Evolutionary conservation across 2,329 filamentous ascomycete genomes (phyloP).

Genomic region (Pestalotiopsis sp.): DNA sequence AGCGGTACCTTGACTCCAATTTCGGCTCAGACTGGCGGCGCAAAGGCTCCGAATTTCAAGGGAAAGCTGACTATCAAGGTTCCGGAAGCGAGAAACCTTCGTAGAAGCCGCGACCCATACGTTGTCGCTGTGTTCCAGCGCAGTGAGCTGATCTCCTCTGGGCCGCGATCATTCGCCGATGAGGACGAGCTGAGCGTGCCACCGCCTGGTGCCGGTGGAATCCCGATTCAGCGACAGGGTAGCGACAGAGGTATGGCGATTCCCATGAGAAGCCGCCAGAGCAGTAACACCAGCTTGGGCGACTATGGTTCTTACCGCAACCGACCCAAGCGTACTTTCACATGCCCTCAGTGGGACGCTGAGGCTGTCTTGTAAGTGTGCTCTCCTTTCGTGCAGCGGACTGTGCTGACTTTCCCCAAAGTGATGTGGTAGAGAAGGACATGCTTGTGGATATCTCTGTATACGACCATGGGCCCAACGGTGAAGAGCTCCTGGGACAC

Average conservation of each 20-base stretch:
- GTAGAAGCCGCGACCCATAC: slow-evolving; percentile 85
- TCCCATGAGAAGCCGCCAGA: slow-evolving; percentile 94
- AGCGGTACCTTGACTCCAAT: slow-evolving; percentile 57
- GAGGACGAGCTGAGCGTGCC: slow-evolving; percentile 55
- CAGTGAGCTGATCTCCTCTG: slow-evolving; percentile 92
- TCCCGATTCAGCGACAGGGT: slow-evolving; percentile 68
- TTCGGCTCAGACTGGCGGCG: slow-evolving; percentile 44
- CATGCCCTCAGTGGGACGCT: slow-evolving; percentile 92
- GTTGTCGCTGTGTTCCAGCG: slow-evolving; percentile 96
- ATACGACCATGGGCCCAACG: slow-evolving; percentile 78
- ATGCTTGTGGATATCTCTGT: slow-evolving; percentile 91
- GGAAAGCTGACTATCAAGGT: slow-evolving; percentile 92
- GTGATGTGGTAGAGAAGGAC: slow-evolving; percentile 90
- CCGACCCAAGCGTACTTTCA: slow-evolving; percentile 61
- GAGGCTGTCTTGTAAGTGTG: slow-evolving; percentile 84
- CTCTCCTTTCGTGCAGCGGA: background rate
- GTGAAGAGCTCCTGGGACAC: slow-evolving; percentile 90
- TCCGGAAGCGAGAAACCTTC: slow-evolving; percentile 78
- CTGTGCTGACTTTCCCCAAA: slow-evolving; percentile 36
- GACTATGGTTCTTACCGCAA: slow-evolving; percentile 65
- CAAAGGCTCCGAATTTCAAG: slow-evolving; percentile 71
- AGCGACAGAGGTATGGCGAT: slow-evolving; percentile 93
- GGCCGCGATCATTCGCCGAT: slow-evolving; percentile 67
- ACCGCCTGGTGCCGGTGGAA: slow-evolving; percentile 55
- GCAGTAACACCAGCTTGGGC: slow-evolving; percentile 85